Conservation (phyloP, 345 rosid species). For the Gynandropsis gynandra region DNA sequence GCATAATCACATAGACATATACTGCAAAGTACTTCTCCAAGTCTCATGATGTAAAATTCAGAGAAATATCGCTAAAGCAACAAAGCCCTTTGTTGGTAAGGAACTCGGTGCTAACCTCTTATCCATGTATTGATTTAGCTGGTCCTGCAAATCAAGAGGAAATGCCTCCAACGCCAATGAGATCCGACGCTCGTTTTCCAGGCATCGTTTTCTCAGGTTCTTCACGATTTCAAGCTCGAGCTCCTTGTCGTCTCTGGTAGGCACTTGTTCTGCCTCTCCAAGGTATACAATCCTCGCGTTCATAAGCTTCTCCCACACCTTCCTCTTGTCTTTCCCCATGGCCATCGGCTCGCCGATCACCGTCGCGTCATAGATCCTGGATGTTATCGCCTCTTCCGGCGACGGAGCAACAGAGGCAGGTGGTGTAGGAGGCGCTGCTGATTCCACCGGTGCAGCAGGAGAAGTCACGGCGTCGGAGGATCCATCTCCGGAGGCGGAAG, state of each 20-base stretch:
- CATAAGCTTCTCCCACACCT: slow-evolving; percentile 82
- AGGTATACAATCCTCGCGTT: slow-evolving; percentile 71
- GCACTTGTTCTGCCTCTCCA: slow-evolving; percentile 91
- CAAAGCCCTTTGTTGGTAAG: not conserved
- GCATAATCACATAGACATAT: too few species aligned
- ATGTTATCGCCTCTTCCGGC: slow-evolving; percentile 32
- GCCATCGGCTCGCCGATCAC: slow-evolving; percentile 92
- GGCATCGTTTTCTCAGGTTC: slow-evolving; percentile 49
- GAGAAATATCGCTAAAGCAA: not conserved
- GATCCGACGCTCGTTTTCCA: slow-evolving; percentile 44
- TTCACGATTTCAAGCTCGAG: slow-evolving; percentile 71
- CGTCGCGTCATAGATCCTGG: slow-evolving; percentile 82
- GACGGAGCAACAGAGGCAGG: slow-evolving; percentile 19
- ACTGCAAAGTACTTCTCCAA: too few species aligned
- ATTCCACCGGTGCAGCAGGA: slow-evolving; percentile 8
- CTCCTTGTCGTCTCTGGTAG: slow-evolving; percentile 63
- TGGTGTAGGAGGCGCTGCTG: slow-evolving; percentile 15
- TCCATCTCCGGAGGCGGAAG: slow-evolving; percentile 16
- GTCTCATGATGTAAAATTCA: too few species aligned
- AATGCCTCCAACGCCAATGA: slow-evolving; percentile 78
- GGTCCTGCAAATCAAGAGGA: slow-evolving; percentile 61
- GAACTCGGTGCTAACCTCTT: slow-evolving; percentile 38
- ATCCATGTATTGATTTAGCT: slow-evolving; percentile 50
- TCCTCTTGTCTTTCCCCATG: slow-evolving; percentile 68
- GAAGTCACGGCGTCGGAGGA: slow-evolving; percentile 6